Base-by-base conservation (phyloP, 257 asterid species). In the Nicotiana obtusifolia region DNA sequence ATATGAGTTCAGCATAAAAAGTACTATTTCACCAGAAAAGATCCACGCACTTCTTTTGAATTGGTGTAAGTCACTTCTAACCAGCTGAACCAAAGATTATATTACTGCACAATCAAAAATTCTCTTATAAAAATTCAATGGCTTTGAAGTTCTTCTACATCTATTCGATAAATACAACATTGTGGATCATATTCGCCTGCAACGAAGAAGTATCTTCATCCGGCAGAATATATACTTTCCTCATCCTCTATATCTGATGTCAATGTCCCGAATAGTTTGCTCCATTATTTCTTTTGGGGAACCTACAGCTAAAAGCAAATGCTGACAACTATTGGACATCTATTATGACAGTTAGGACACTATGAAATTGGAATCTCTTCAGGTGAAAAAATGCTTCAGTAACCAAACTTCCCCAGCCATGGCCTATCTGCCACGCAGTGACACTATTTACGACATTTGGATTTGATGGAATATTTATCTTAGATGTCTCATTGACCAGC, bases 401-500 rank as follows among this genome's bases (percentile, higher is more conserved):
- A 24, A 28, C 13, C 62, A 49, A 49, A 49, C 79, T 49, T 49
- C 62, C 79, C 22, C 10, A 75, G 24, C 75, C 78, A 24, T 76
- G 62, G 57, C 37, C 28, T 52, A 56, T 37, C 14, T 62, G 86
- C 78, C 54, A 75, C 24, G 79, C 16, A 24, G 62, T 49, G 79
- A 75, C 4, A 30, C 56, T 71, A 71, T 71, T 71, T 71, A 75
- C 62, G 62, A 49, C 26, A 6, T 73, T 24, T 24, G 61, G 24
- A 49, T 75, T 73, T 75, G 79, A 75, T 5, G 24, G 62, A 73
- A 24, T 73, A 11, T 24, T 75, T 24, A 26, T 49, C 60, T 47
- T 49, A 15, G 44, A 75, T 47, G 79, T 49, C 79, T 75, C 79
- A 47, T 75, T 24, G 79, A 75, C 89, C 90, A 61, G 86, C 80